Percentiles rank a stretch among this genome's conserved stretches.
Conservation (phyloP, 176 grass and related monocot species). For the Eremochloa ophiuroides region DNA sequence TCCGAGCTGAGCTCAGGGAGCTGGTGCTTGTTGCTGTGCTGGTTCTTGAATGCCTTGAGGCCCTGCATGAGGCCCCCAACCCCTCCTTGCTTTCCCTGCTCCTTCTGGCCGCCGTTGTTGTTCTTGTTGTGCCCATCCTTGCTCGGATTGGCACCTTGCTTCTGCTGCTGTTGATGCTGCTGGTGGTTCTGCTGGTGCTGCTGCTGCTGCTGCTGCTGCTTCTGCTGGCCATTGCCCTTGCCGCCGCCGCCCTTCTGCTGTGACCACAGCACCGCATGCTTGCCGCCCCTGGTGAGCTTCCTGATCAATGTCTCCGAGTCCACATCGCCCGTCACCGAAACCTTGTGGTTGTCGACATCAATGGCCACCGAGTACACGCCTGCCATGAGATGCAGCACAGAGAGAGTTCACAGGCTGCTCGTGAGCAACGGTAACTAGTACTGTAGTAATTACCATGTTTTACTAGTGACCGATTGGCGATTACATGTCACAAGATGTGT, state of each 20-base stretch:
- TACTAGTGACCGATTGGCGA: background rate
- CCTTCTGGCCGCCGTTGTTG: constrained; percentile 44
- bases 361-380: constrained; percentile 83
- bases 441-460: background rate
- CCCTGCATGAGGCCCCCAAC: constrained; percentile 72
- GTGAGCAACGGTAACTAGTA: constrained; percentile 28
- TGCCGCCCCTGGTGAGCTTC: constrained; percentile 81
- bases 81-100: constrained; percentile 62
- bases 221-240: constrained; percentile 37
- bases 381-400: constrained; percentile 35
- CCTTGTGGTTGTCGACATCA: constrained; percentile 89
- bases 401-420: constrained; percentile 24
- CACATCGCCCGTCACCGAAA: constrained; percentile 71
- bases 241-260: constrained; percentile 59
- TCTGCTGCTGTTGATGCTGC: constrained; percentile 49
- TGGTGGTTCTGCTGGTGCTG: constrained; percentile 13
- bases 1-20: constrained; percentile 52
- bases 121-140: constrained; percentile 50
- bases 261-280: constrained; percentile 86
- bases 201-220: constrained; percentile 49
- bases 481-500: constrained; percentile 23
- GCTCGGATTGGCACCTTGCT: constrained; percentile 38
- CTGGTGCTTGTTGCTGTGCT: constrained; percentile 62
- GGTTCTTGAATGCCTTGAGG: constrained; percentile 84
- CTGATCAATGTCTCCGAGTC: constrained; percentile 64